Evolutionary conservation across 2,329 filamentous ascomycete species (phyloP), one percentile per base, ranked within the genome.

Genomic region (Monilinia fructicola): DNA sequence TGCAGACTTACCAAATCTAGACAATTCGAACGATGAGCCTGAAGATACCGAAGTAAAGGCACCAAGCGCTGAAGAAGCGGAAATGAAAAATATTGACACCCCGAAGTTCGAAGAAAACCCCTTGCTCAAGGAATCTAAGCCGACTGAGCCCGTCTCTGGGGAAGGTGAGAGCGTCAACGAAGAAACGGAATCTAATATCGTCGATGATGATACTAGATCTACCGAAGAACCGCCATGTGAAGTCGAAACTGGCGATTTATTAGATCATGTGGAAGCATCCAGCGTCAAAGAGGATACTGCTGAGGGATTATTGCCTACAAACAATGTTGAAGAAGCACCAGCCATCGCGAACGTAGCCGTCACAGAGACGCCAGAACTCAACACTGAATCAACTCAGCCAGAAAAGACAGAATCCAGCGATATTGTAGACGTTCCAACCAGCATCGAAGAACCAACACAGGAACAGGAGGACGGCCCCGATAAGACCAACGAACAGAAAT

Each of bases 41-140:
- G 26, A 46, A 64, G n/a, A 44, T 10, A 35, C 6, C 26, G 65
- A 64, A 38, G 28, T 7, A n/a, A 46, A 61, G 26, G 23, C 7
- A 11, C 44, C n/a, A 50, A 9, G 58, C 7, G 44, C 23, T 18
- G 48, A 63, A 63, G 38, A 63, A 54, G 23, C 38, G 54, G 60
- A 14, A 23, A 6, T 18, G 18, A 18, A 55, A 23, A 44, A n/a
- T 16, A 42, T 23, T 63, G 60, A 44, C 12, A 55, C 11, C 11
- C 35, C 4, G 1, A 23, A 55, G 14, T 21, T 23, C 7, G 48
- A 1, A 18, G 23, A 28, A n/a, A 23, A 55, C n/a, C 23, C 40
- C n/a, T 28, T 21, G 16, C 35, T 21, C 2, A 35, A 63, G 23
- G 60, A 44, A 23, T n/a, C 48, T 16, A 9, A 26, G 44, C n/a